Evolutionary conservation across 768 basidiomycete species (phyloP), one percentile per base, ranked within the genome.

Genomic region (Lactarius deliciosus): DNA sequence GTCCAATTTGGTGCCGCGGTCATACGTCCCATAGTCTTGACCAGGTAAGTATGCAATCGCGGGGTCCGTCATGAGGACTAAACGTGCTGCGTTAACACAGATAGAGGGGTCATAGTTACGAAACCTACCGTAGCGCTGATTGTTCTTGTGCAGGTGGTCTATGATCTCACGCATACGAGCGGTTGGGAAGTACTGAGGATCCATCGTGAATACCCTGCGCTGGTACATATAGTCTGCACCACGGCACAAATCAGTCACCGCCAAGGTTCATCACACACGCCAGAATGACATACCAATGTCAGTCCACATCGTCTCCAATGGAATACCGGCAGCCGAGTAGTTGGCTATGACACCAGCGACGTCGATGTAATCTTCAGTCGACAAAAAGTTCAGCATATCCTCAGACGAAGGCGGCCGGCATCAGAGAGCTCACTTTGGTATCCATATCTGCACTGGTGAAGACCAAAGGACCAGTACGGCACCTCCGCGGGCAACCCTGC

Each of bases 221-320:
- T 81, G 74, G 72, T 83, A 79, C 88, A 90, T 90, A 75, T 89
- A 90, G 73, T 91, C 86, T 87, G 40, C 25, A 36, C 9, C 30
- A n/a, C 20, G 3, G 0, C 38, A 28, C 61, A n/a, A 63, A 63
- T 45, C 8, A 2, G 22, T 22, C 10, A 43, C 13, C 9, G 22
- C 22, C 5, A 28, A 11, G 36, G 13, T 13, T 40, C n/a, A 28
- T 22, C 50, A 36, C 22, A 10, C 22, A 5, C 2, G 5, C n/a
- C 15, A 53, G 11, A 6, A 40, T 8, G 36, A 43, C 22, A 28
- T 25, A 83, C 87, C 86, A 41, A 90, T 90, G 74, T 90, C 89
- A 2, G 88, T 88, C 88, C 88, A 90, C 88, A 90, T 89, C 0
- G 88, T 89, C 74, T 91, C 88, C 4, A 90, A 80, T 8, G 88